Conservation (phyloP, 1,284 basidiomycete species). For the Melampsora larici-populina region DNA sequence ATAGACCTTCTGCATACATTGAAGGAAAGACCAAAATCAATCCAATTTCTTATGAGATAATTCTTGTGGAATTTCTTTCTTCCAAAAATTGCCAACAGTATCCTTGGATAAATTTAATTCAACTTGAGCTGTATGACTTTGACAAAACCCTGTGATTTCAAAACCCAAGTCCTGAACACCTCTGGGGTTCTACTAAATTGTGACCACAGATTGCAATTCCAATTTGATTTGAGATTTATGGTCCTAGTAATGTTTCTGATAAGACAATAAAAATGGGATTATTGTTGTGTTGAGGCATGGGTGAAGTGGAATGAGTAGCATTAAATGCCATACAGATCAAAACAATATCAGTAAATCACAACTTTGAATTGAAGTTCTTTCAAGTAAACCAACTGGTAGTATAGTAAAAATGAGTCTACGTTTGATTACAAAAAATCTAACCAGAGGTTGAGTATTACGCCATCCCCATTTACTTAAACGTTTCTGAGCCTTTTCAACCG, state of each 20-base stretch:
- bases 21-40: too few relatives aligned
- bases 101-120: slow-evolving; percentile 25
- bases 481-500: slow-evolving; percentile 50
- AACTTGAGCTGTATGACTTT: slow-evolving; percentile 47
- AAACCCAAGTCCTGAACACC: slow-evolving; percentile 44
- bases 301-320: slow-evolving; percentile 66
- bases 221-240: slow-evolving; percentile 77
- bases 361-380: too few relatives aligned
- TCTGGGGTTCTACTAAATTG: slow-evolving; percentile 51
- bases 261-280: slow-evolving; percentile 69
- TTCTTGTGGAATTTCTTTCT: background rate
- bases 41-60: too few relatives aligned
- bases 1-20: too few relatives aligned
- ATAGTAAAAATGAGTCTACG: slow-evolving; percentile 32
- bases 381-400: too few relatives aligned
- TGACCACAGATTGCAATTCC: slow-evolving; percentile 86
- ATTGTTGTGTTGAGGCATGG: slow-evolving; percentile 64
- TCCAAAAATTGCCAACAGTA: slow-evolving; percentile 33
- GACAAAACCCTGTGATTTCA: slow-evolving; percentile 47
- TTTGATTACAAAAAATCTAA: slow-evolving; percentile 48
- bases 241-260: slow-evolving; percentile 66
- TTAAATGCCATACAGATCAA: slow-evolving; percentile 54
- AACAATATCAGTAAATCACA: too few relatives aligned
- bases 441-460: slow-evolving; percentile 46
- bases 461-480: slow-evolving; percentile 43